Percentiles rank a stretch among this genome's conserved stretches.
phyloP scores from a whole-genome alignment of 2,329 filamentous ascomycete genomes.

The Scleromitrula shiraiana region DNA sequence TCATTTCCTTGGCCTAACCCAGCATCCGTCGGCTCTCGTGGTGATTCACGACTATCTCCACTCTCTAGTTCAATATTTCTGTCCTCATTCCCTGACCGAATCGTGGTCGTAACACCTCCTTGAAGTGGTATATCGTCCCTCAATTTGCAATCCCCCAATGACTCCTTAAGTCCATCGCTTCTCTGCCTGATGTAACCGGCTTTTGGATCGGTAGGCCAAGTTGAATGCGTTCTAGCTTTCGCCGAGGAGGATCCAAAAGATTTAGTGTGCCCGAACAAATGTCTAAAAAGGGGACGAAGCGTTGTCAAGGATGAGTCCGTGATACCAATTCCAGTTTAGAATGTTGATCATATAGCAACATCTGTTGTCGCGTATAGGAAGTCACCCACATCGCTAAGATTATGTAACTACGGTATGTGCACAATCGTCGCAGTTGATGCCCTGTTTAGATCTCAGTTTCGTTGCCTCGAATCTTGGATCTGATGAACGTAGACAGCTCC shows the following conservation, averaged over 20 bases:
- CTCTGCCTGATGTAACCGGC: not conserved
- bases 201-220: not conserved
- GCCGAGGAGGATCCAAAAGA: not conserved
- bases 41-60: not conserved
- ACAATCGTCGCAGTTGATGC: constrained; percentile 35
- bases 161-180: no score
- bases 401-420: constrained; percentile 35
- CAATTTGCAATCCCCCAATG: not conserved
- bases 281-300: constrained; percentile 31
- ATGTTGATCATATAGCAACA: constrained; percentile 35
- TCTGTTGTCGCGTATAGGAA: constrained; percentile 34
- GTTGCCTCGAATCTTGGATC: not conserved
- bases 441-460: constrained; percentile 10
- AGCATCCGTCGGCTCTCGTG: no score
- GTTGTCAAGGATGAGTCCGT: constrained; percentile 34
- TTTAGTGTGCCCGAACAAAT: constrained; percentile 13
- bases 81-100: not conserved
- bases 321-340: constrained; percentile 34
- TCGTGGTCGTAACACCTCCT: not conserved
- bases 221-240: not conserved
- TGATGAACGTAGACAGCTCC: constrained; percentile 26
- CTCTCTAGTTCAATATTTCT: not conserved
- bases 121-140: not conserved
- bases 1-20: no score
- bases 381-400: constrained; percentile 30